Evolutionary conservation across 2,329 filamentous ascomycete genomes (phyloP).

Genomic region (Aspergillus oerlinghausenensis): DNA sequence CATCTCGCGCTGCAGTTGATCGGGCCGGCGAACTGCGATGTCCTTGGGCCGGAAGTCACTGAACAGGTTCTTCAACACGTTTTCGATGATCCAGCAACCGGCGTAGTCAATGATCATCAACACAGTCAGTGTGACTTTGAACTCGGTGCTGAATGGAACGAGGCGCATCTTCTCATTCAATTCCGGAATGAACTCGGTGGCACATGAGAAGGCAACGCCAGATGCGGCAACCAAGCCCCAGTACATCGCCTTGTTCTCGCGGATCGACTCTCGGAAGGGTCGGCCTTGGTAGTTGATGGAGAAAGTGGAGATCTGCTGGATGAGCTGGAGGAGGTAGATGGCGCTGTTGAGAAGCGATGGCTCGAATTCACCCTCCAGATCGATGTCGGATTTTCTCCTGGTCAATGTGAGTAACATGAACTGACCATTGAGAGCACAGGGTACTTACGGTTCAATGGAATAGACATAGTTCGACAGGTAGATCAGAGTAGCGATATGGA

Average conservation of each 20-base stretch:
- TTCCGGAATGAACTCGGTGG: conserved; percentile 91
- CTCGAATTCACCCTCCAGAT: conserved; percentile 90
- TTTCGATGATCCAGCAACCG: conserved; percentile 83
- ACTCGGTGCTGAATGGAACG: conserved; percentile 82
- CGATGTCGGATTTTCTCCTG: conserved; percentile 60
- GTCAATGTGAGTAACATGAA: conserved; percentile 28
- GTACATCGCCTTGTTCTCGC: conserved; percentile 97
- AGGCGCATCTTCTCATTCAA: conserved; percentile 90
- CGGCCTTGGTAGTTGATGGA: conserved; percentile 99
- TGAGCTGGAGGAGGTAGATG: conserved; percentile 93
- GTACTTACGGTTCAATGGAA: conserved; percentile 71
- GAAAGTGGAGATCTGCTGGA: conserved; percentile 98
- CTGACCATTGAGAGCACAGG: background rate
- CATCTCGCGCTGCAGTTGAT: conserved; percentile 76
- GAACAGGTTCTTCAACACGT: conserved; percentile 76
- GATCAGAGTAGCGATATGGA: conserved; percentile 90
- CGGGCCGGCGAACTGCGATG: conserved; percentile 78
- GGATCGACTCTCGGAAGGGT: conserved; percentile 92
- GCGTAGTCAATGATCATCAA: conserved; percentile 86
- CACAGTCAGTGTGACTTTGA: conserved; percentile 78
- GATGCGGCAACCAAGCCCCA: conserved; percentile 90
- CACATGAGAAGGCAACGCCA: conserved; percentile 86
- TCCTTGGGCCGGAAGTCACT: conserved; percentile 91
- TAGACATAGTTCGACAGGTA: conserved; percentile 91
- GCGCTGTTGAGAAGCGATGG: conserved; percentile 94